Evolutionary conservation across 805 yeast genomes (phyloP).

Genomic region (Metschnikowia borealis): DNA sequence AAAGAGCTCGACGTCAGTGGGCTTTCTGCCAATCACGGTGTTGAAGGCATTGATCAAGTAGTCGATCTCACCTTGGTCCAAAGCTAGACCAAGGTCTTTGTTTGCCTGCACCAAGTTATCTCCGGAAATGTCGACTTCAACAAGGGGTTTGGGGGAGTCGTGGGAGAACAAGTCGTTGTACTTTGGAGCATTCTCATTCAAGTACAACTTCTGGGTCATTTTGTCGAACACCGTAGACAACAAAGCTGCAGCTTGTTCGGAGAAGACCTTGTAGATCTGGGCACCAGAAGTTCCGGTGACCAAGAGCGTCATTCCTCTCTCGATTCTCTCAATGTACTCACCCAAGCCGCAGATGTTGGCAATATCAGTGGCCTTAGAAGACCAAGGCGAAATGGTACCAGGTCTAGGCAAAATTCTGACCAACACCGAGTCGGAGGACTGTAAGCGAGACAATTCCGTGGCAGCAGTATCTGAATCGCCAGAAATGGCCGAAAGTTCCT

Average conservation of each 20-base stretch:
- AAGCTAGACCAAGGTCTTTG: constrained; percentile 83
- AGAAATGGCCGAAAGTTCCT: constrained; percentile 23
- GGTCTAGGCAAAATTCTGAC: constrained; percentile 83
- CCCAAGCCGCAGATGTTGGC: constrained; percentile 82
- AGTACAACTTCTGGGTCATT: constrained; percentile 80
- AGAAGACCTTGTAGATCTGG: constrained; percentile 49
- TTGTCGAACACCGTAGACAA: constrained; percentile 80
- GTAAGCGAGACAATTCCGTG: constrained; percentile 8
- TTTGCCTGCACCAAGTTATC: constrained; percentile 73
- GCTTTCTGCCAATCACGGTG: constrained; percentile 72
- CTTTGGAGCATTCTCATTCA: constrained; percentile 56
- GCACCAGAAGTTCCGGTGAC: constrained; percentile 54
- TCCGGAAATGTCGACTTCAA: constrained; percentile 61
- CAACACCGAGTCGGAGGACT: constrained; percentile 39
- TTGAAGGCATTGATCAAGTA: constrained; percentile 83
- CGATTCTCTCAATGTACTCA: constrained; percentile 72
- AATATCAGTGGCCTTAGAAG: constrained; percentile 96
- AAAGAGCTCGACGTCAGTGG: constrained; percentile 95
- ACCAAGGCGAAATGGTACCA: constrained; percentile 99
- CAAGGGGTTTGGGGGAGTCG: constrained; percentile 79
- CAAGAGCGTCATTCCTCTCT: constrained; percentile 80
- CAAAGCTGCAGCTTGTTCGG: constrained; percentile 44
- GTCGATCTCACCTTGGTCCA: constrained; percentile 89
- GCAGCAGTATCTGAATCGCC: constrained; percentile 22
- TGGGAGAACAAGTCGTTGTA: constrained; percentile 70